phyloP scores from a whole-genome alignment of 331 rosid genomes.

The Rosa hybrid region DNA sequence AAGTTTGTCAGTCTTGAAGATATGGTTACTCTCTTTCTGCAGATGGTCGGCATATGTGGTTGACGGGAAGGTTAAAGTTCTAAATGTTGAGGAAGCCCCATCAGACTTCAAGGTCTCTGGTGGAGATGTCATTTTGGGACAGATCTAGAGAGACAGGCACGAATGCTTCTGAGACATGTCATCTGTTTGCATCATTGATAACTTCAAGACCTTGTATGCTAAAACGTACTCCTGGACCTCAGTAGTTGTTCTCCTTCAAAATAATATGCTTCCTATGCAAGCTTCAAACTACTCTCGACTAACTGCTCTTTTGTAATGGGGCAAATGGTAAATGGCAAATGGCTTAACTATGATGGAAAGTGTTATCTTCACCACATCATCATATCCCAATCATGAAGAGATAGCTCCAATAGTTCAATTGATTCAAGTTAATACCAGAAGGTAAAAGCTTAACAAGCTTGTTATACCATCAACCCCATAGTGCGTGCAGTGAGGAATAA shows the following conservation, averaged over 20 bases:
- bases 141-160: conserved; percentile 45
- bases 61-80: conserved; percentile 73
- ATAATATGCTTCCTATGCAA: background rate
- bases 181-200: background rate
- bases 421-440: background rate
- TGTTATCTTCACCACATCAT: background rate
- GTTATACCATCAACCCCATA: background rate
- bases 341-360: background rate
- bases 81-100: conserved; percentile 87
- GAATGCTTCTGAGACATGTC: background rate
- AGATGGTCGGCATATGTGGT: conserved; percentile 98
- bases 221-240: background rate
- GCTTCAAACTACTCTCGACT: background rate
- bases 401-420: background rate
- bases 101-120: conserved; percentile 95
- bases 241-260: background rate
- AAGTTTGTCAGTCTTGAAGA: background rate
- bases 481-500: background rate
- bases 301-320: background rate
- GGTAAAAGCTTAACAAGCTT: background rate
- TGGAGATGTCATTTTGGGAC: conserved; percentile 79
- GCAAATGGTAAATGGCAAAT: background rate
- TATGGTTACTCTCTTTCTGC: conserved; percentile 7
- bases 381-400: background rate
- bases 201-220: background rate